A percentile compares a stretch with the other conserved stretches of the same genome.
These are phyloP conservation scores for Senna siamea DNA, from an alignment of 306 rosid species.

Conservation along the genomic window DNA sequence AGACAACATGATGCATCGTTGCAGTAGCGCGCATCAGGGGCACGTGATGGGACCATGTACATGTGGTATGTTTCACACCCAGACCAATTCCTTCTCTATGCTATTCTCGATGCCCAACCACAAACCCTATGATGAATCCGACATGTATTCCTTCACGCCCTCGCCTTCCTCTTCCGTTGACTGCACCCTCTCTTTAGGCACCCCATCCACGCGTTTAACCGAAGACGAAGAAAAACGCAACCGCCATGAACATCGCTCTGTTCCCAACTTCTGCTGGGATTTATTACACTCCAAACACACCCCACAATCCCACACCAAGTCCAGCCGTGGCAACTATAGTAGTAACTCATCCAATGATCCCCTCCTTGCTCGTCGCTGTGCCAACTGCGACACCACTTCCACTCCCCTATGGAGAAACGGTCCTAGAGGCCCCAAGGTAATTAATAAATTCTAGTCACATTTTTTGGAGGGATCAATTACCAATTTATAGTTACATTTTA, in stretches of 20 bases:
- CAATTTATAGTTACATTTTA: no score
- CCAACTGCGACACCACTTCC: constrained; percentile 97
- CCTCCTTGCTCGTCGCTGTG: constrained; percentile 93
- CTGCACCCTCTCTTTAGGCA: constrained; percentile 91
- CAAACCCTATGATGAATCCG: constrained; percentile 43
- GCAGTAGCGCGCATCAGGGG: constrained; percentile 60
- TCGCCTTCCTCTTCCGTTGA: constrained; percentile 74
- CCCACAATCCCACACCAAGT: constrained; percentile 39
- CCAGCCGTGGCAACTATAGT: constrained; percentile 19
- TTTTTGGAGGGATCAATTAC: no score
- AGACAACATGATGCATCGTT: constrained; percentile 71
- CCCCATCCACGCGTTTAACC: constrained; percentile 81
- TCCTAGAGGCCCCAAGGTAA: constrained; percentile 96
- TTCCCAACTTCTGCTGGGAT: constrained; percentile 76
- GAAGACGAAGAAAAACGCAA: constrained; percentile 46
- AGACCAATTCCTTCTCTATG: constrained; percentile 67
- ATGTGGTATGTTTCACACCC: constrained; percentile 61
- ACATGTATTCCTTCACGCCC: constrained; percentile 45
- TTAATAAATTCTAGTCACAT: no score
- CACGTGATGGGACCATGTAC: constrained; percentile 72
- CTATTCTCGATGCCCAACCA: constrained; percentile 64
- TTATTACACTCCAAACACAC: constrained; percentile 65
- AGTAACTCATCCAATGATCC: constrained; percentile 47
- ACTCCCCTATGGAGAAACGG: constrained; percentile 99
- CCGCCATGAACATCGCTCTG: constrained; percentile 40